Evolutionary conservation across 2,329 filamentous ascomycete species (phyloP).

Genomic region (Lasiodiplodia gonubiensis): DNA sequence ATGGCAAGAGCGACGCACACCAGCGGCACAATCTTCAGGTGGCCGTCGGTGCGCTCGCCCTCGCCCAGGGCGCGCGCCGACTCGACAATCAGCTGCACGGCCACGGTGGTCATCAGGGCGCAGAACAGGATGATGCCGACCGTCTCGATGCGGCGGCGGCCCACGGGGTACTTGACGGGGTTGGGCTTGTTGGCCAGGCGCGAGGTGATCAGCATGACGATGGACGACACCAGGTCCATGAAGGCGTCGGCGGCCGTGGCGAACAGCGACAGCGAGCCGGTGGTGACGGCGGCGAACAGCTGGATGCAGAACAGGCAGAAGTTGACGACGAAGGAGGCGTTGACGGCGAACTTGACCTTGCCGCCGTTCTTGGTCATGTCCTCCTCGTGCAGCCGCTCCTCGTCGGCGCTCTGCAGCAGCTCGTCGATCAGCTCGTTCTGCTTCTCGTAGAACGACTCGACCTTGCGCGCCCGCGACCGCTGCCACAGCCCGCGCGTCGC

Average conservation of each 20-base stretch:
- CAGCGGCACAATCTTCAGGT: conserved; percentile 61
- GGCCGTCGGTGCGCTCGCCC: conserved; percentile 50
- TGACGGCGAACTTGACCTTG: conserved; percentile 48
- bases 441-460: conserved; percentile 51
- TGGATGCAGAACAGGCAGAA: conserved; percentile 63
- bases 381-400: conserved; percentile 59
- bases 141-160: conserved; percentile 67
- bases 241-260: conserved; percentile 71
- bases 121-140: conserved; percentile 70
- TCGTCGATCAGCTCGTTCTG: conserved; percentile 51
- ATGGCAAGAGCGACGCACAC: conserved; percentile 62
- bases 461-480: conserved; percentile 40
- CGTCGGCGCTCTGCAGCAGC: conserved; percentile 62
- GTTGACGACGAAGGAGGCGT: conserved; percentile 46
- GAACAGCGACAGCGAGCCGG: conserved; percentile 66
- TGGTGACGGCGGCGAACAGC: conserved; percentile 63
- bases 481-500: not conserved
- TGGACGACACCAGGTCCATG: conserved; percentile 69
- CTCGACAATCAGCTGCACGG: conserved; percentile 66
- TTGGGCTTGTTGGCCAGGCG: conserved; percentile 64
- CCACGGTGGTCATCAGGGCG: conserved; percentile 69
- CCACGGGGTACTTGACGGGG: conserved; percentile 67
- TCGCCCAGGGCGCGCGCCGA: conserved; percentile 59
- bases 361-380: conserved; percentile 57
- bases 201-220: conserved; percentile 67